Evolutionary conservation across 2,329 filamentous ascomycete species (phyloP), one percentile per base, ranked within the genome.

Genomic region (Neurospora sp.): DNA sequence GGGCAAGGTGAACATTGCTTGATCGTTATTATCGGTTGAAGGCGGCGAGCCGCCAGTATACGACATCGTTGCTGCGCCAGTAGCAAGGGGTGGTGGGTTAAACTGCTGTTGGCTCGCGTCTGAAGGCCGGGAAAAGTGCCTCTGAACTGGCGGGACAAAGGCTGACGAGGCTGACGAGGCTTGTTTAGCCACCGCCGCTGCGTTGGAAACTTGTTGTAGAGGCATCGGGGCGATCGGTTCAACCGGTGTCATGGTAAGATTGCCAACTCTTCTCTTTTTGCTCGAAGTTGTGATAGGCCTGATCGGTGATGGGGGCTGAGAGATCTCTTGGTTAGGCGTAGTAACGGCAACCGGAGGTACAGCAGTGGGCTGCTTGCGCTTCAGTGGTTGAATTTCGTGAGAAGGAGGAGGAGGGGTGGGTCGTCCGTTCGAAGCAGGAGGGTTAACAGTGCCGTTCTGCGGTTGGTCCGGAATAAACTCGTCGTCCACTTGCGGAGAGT

Each of bases 261-360:
- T 85, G 77, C 90, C 93, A 6, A 90, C 89, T 79, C 97, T 97
- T 72, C 93, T 87, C 81, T 93, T 93, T 83, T 96, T 97, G 62
- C 88, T 86, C 40, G 84, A 84, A 1, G 91, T 91, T 0, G 88
- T 91, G 39, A 84, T 81, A 68, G 88, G 85, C 15, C 85, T 87
- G 67, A 81, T 86, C 1, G 92, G 92, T 0, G 93, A 96, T 5
- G 88, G 86, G 74, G 92, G 91, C 66, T 92, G 86, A 4, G 92
- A 96, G 3, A 92, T 85, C 36, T 37, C 38, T 37, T 66, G 66
- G 36, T 74, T 87, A 82, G 52, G 52, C 52, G 52, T 62, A 36
- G 52, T 62, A 62, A 62, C 52, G 28, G 52, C 28, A 62, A 62
- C 52, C 28, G 52, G 52, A 62, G 52, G 52, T 36, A 62, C 52